Percentiles rank a stretch among this genome's conserved stretches.
These are phyloP conservation scores for Trichoderma gamsii DNA, from an alignment of 495 filamentous ascomycete genomes.

Conservation along the genomic window DNA sequence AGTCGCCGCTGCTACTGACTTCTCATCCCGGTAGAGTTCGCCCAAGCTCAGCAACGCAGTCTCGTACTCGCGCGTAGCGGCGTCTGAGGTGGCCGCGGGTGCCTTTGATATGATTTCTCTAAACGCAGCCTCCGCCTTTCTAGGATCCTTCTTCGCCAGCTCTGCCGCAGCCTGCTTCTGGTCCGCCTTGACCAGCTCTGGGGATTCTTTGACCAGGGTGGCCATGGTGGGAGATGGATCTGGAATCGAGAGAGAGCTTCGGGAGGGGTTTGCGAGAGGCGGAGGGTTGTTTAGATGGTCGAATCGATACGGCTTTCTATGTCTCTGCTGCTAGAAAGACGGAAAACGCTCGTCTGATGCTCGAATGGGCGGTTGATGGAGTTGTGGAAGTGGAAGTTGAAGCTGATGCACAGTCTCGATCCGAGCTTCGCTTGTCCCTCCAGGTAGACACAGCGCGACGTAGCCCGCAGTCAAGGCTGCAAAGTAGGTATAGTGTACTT, in stretches of 20 bases:
- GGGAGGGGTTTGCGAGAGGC: background rate
- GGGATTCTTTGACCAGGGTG: slow-evolving; percentile 59
- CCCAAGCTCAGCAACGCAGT: slow-evolving; percentile 75
- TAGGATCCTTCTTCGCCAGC: slow-evolving; percentile 68
- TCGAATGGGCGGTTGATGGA: background rate
- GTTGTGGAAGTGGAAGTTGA: background rate
- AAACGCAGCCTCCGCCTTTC: slow-evolving; percentile 75
- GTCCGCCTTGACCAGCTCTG: slow-evolving; percentile 72
- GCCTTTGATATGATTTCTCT: slow-evolving; percentile 81
- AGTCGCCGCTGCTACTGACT: slow-evolving; percentile 39
- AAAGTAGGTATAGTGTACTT: background rate
- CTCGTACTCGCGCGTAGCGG: slow-evolving; percentile 83
- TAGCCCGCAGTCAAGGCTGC: background rate
- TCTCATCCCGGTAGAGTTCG: slow-evolving; percentile 85
- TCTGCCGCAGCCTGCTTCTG: slow-evolving; percentile 37
- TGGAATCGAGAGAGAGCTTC: background rate
- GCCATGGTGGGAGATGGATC: slow-evolving; percentile 31
- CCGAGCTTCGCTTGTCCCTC: slow-evolving; percentile 7
- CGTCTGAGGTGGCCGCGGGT: slow-evolving; percentile 72
- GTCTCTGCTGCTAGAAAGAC: background rate
- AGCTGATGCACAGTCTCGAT: background rate
- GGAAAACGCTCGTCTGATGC: background rate
- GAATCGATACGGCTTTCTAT: background rate
- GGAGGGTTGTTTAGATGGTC: background rate
- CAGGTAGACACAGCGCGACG: slow-evolving; percentile 15